Conservation (phyloP, 73 alveolate species). For the Tetrahymena malaccensis region DNA sequence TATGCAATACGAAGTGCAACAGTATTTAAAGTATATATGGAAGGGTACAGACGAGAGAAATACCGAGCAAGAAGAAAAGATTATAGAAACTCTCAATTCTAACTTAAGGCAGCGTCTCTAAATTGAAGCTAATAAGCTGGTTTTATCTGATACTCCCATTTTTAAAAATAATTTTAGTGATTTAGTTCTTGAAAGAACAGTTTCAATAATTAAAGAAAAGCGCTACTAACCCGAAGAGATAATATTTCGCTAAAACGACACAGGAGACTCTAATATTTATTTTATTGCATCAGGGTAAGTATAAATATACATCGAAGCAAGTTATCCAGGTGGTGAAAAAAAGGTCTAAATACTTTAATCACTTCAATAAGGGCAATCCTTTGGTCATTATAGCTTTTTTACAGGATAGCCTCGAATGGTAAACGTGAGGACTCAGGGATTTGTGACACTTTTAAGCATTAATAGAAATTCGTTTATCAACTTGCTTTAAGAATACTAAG, state of each 20-base stretch:
- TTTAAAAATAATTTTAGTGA: conserved; percentile 46
- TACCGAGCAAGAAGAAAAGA: conserved; percentile 62
- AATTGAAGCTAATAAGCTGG: conserved; percentile 53
- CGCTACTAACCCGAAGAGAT: conserved; percentile 70
- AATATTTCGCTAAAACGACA: conserved; percentile 52
- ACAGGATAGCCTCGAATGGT: conserved; percentile 68
- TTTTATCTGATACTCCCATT: conserved; percentile 49
- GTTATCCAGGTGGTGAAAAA: conserved; percentile 7
- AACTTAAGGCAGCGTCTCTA: conserved; percentile 52
- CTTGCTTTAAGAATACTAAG: not conserved
- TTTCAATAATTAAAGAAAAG: conserved; percentile 40
- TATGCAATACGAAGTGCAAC: conserved; percentile 52
- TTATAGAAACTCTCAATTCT: conserved; percentile 51
- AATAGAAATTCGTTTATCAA: not conserved
- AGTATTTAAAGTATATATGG: conserved; percentile 72
- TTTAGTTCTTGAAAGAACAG: conserved; percentile 43
- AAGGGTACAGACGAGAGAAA: conserved; percentile 54
- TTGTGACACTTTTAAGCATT: not conserved
- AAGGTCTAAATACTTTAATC: conserved; percentile 39
- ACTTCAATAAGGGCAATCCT: conserved; percentile 45
- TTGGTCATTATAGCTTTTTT: conserved; percentile 77
- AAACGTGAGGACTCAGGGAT: conserved; percentile 61
- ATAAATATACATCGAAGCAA: conserved; percentile 48
- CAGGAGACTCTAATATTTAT: conserved; percentile 54
- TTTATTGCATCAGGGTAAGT: conserved; percentile 69